Conservation (phyloP, 2,329 filamentous ascomycete species). For the Cryphonectria carpinicola region DNA sequence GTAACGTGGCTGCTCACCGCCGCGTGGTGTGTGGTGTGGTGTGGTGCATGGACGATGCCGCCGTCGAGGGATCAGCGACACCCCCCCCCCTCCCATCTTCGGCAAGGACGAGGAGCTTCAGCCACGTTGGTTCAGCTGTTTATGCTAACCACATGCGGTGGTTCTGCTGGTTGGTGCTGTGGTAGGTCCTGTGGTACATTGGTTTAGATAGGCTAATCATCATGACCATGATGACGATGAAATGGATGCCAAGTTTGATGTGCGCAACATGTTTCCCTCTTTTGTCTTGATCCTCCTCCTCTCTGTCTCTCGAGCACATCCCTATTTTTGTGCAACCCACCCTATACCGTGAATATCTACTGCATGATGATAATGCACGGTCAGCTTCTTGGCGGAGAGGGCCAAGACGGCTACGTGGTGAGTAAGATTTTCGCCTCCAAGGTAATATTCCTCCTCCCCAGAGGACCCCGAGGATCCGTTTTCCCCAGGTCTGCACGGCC, state of each 20-base stretch:
- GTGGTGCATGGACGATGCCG: neutral
- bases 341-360: neutral
- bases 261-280: neutral
- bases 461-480: constrained; percentile 4
- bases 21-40: neutral
- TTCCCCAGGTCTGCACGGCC: constrained; percentile 7
- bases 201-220: neutral
- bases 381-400: neutral
- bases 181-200: neutral
- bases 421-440: neutral
- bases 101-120: neutral
- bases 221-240: neutral
- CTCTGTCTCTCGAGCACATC: neutral
- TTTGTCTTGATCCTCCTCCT: neutral
- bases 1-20: constrained; percentile 1
- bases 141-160: neutral
- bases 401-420: neutral
- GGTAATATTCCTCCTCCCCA: neutral
- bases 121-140: constrained; percentile 10
- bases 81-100: neutral
- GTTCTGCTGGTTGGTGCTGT: neutral
- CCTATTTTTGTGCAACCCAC: neutral
- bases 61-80: constrained; percentile 6
- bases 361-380: neutral
- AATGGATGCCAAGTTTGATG: neutral